A percentile compares a stretch with the other conserved stretches of the same genome.
Conservation (phyloP, 2,329 filamentous ascomycete genomes). For the Tetracladium maxilliforme region DNA sequence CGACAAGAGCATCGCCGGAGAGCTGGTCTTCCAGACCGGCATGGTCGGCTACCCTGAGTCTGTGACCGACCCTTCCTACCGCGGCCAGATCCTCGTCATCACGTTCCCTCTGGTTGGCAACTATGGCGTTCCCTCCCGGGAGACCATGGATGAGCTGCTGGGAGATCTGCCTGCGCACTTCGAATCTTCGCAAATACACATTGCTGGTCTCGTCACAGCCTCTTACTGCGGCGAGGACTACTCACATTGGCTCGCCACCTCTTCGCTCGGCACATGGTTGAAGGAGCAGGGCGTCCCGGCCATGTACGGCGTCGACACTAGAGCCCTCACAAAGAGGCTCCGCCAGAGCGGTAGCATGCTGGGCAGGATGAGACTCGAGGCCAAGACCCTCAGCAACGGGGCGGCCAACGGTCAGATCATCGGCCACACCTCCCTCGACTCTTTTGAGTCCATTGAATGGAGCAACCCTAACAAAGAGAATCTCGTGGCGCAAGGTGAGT, state of each 20-base stretch:
- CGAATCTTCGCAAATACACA: slow-evolving; percentile 83
- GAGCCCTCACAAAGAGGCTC: slow-evolving; percentile 87
- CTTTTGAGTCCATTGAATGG: slow-evolving; percentile 76
- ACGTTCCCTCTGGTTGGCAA: slow-evolving; percentile 97
- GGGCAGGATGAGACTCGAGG: slow-evolving; percentile 71
- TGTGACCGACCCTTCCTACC: slow-evolving; percentile 76
- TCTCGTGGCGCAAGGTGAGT: slow-evolving; percentile 84
- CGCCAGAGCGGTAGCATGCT: slow-evolving; percentile 93
- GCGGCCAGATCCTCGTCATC: slow-evolving; percentile 94
- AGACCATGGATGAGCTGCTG: slow-evolving; percentile 72
- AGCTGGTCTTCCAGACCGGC: slow-evolving; percentile 98
- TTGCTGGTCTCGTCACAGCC: slow-evolving; percentile 79
- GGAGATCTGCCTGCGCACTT: slow-evolving; percentile 83
- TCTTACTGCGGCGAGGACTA: slow-evolving; percentile 91
- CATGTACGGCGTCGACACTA: slow-evolving; percentile 89
- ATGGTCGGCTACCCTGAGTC: slow-evolving; percentile 99
- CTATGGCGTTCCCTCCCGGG: slow-evolving; percentile 87
- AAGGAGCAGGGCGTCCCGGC: slow-evolving; percentile 92
- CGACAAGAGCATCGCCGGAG: slow-evolving; percentile 83
- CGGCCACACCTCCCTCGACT: slow-evolving; percentile 20
- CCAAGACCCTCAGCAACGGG: slow-evolving; percentile 29
- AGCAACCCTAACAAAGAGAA: slow-evolving; percentile 85
- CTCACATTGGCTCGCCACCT: slow-evolving; percentile 84
- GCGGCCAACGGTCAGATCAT: slow-evolving; percentile 15
- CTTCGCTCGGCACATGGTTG: slow-evolving; percentile 85